Evolutionary conservation across 352 stramenopile genomes (phyloP), one percentile per base, ranked within the genome.

Genomic region (Phytophthora nicotianae): DNA sequence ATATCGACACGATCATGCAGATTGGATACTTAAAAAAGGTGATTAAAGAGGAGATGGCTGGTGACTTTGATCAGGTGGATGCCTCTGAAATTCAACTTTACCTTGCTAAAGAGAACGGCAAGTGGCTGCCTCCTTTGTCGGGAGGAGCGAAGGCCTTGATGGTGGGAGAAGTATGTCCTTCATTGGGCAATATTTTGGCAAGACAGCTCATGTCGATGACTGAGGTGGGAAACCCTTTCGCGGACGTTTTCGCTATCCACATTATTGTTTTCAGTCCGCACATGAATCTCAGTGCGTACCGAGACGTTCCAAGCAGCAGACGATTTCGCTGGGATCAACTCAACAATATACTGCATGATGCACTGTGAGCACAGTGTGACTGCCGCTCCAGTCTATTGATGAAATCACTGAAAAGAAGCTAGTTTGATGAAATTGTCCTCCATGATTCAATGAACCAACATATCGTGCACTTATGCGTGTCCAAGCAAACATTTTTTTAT

Each of bases 191-290:
- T 45, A 14, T 46, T 5, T 10, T 46, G 40, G 40, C 17, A 26
- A 26, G 40, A 46, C 40, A 46, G 19, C 40, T 46, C 40, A n/a
- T 9, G 17, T 46, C 40, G 19, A 46, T 46, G 8, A n/a, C 38
- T 3, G 38, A 45, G 3, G 38, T 45, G 38, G 38, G 19, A 24
- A 46, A 46, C 40, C 40, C 40, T 16, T 46, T 46, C 6, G 40
- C 40, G 40, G 40, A 46, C 40, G 40, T 23, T 5, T 46, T 14
- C 9, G 40, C 40, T n/a, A 46, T 46, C 5, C 17, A 46, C 19
- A n/a, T 43, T 16, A 43, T 43, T 13, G 37, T 23, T n/a, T 23
- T 24, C 10, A 43, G 37, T 23, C 37, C 37, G 11, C 1, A 5
- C 4, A 43, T 20, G 7, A 13, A 21, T 43, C 37, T 43, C 23